A percentile compares a stretch with the other conserved stretches of the same genome.
These are phyloP conservation scores for Hypoxylon sp. DNA, from an alignment of 2,329 filamentous ascomycete species.

Conservation along the genomic window DNA sequence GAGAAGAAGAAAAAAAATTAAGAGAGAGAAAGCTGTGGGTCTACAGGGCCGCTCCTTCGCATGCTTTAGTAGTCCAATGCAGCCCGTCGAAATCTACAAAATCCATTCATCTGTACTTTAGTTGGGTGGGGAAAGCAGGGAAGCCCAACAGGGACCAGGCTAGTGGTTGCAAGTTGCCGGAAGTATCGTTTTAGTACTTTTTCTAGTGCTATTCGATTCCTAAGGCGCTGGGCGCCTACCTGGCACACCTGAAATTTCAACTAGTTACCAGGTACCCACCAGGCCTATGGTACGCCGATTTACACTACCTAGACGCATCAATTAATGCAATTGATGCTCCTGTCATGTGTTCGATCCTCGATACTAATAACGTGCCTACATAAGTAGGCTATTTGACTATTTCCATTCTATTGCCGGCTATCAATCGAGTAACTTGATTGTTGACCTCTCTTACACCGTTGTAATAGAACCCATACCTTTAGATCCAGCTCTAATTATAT, in stretches of 20 bases:
- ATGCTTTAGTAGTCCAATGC: conserved; percentile 23
- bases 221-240: conserved; percentile 15
- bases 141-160: conserved; percentile 21
- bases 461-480: no score
- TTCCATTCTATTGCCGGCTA: conserved; percentile 28
- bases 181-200: conserved; percentile 11
- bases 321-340: no score
- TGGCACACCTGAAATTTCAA: conserved; percentile 14
- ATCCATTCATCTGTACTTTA: conserved; percentile 15
- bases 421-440: no score
- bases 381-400: conserved; percentile 17
- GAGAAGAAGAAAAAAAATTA: no score
- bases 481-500: neutral
- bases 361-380: no score
- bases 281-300: no score
- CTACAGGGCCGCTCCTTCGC: conserved; percentile 24
- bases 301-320: conserved; percentile 1
- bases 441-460: no score
- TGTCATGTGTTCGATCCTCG: conserved; percentile 16
- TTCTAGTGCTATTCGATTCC: conserved; percentile 18
- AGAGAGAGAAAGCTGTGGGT: conserved; percentile 19
- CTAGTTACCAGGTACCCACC: no score
- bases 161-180: conserved; percentile 33
- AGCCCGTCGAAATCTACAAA: conserved; percentile 28
- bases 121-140: conserved; percentile 27